These are phyloP conservation scores for Ziziphus jujuba DNA, from an alignment of 306 rosid species.

Conservation along the genomic window DNA sequence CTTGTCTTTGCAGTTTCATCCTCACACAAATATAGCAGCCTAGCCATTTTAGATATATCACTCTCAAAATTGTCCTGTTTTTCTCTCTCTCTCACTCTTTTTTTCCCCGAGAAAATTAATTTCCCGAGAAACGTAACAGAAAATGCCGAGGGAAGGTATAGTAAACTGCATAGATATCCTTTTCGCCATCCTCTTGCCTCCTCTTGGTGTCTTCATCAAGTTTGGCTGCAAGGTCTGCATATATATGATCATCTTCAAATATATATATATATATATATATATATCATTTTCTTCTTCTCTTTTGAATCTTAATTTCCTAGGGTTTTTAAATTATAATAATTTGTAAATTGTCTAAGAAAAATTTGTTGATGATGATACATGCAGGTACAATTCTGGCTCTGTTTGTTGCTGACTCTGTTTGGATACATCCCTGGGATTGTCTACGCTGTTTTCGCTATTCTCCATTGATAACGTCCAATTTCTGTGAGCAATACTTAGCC, in stretches of 20 bases:
- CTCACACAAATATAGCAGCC: too few relatives aligned
- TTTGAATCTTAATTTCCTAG: neutral
- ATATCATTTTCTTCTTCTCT: neutral
- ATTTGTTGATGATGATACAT: neutral
- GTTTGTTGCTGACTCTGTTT: slow-evolving; percentile 61
- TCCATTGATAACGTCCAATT: neutral
- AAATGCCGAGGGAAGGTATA: slow-evolving; percentile 46
- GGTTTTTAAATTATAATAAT: neutral
- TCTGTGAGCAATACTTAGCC: slow-evolving; percentile 24
- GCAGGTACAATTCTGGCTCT: slow-evolving; percentile 89
- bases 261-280: neutral
- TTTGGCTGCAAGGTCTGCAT: slow-evolving; percentile 47
- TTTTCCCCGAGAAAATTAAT: neutral
- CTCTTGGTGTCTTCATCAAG: slow-evolving; percentile 91
- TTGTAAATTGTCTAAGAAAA: neutral
- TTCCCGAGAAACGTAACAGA: neutral
- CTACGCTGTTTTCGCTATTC: slow-evolving; percentile 59
- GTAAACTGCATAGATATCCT: slow-evolving; percentile 63
- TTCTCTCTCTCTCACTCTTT: too few relatives aligned
- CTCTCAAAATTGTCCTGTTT: neutral
- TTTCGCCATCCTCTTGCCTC: slow-evolving; percentile 77
- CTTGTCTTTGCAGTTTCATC: too few relatives aligned
- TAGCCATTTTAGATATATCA: too few relatives aligned
- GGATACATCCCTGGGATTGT: slow-evolving; percentile 79
- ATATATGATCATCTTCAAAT: too few relatives aligned